phyloP scores from a whole-genome alignment of 2,329 filamentous ascomycete genomes.

The Scolecobasidium constrictum region DNA sequence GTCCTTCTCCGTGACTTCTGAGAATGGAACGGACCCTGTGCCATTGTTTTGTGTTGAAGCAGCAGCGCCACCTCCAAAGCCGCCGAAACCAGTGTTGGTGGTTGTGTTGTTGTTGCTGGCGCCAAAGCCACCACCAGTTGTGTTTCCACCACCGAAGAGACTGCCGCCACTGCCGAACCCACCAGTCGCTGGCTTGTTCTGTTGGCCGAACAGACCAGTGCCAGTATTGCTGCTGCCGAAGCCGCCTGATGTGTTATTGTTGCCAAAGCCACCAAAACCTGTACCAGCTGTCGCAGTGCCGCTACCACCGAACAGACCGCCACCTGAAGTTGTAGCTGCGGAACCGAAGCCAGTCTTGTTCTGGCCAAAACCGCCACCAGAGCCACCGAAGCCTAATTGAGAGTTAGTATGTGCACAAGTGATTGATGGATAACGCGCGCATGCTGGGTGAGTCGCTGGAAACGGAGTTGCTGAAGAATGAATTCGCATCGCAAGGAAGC shows the following conservation, averaged over 20 bases:
- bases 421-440: not conserved
- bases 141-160: constrained; percentile 27
- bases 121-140: constrained; percentile 31
- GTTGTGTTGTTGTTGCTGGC: constrained; percentile 24
- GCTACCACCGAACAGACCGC: constrained; percentile 18
- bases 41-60: constrained; percentile 46
- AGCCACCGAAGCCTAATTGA: constrained; percentile 11
- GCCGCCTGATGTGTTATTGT: constrained; percentile 13
- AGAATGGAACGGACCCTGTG: constrained; percentile 56
- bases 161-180: constrained; percentile 13
- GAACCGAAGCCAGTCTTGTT: constrained; percentile 13
- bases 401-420: constrained; percentile 1
- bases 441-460: not conserved
- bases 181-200: constrained; percentile 35
- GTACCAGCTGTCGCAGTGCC: constrained; percentile 14
- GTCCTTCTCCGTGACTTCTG: constrained; percentile 64
- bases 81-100: constrained; percentile 12
- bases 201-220: constrained; percentile 30
- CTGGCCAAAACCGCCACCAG: constrained; percentile 14
- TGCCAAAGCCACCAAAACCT: constrained; percentile 17
- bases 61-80: constrained; percentile 32
- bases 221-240: constrained; percentile 23
- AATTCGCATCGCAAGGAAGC: not conserved
- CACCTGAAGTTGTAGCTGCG: constrained; percentile 12
- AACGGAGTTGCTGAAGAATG: not conserved